Base-by-base conservation (phyloP, 2,329 filamentous ascomycete genomes). In the Tolypocladium paradoxum region DNA sequence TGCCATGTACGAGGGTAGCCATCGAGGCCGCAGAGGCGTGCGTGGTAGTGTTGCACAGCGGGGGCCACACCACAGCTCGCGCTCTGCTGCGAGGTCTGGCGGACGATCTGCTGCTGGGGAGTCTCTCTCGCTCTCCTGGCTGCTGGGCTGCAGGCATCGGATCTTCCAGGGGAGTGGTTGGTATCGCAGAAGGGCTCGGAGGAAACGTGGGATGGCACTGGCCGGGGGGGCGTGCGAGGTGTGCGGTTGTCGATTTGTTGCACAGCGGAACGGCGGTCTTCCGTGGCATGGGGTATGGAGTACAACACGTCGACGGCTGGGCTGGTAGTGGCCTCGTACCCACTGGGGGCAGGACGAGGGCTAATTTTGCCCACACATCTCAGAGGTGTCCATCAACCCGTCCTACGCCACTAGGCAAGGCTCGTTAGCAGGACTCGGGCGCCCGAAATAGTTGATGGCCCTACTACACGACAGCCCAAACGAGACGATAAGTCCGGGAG, bases 361-460 rank as follows among this genome's bases (percentile, higher is more conserved):
- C 53, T 54, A 54, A 54, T 51, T 49, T 51, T 54, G 53, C 43
- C 48, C 48, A 38, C 22, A 27, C 29, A 27, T 47, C 43, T 33
- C 43, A 47, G 16, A 11, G 24, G 27, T n/a, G 48, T 20, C 35
- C 29, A 22, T 9, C 12, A 11, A 22, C 29, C n/a, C 12, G 29
- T 38, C 31, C 49, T 12, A 9, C 20, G 36, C 36, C 49, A 18
- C 20, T 9, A 11, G 27, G 6, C 22, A 45, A 14, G 24, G 8
- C 37, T 14, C 3, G 40, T 2, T 29, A 14, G 14, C 20, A 34
- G 46, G 33, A 35, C 33, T 27, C 12, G 3, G 31, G 31, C 47
- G 16, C 47, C 47, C 47, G 47, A 49, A 49, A 49, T 49, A 48
- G 47, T 35, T 18, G 31, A 35, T 16, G 18, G 33, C 14, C 31